Percentiles rank a stretch among this genome's conserved stretches.
These are phyloP conservation scores for Psidium guajava DNA, from an alignment of 345 rosid genomes.

Conservation along the genomic window DNA sequence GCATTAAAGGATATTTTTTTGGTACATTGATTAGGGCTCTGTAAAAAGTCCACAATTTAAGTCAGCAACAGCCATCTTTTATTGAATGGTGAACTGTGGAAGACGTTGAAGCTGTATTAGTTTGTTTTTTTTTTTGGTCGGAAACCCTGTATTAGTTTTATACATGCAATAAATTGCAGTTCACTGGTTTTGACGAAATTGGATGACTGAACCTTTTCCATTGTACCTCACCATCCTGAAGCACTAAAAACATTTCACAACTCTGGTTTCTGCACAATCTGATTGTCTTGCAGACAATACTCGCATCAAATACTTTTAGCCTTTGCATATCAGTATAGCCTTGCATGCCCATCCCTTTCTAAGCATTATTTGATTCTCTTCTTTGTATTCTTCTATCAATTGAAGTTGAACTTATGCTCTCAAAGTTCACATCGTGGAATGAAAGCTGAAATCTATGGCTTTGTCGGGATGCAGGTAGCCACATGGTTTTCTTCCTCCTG, in stretches of 20 bases:
- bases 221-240: neutral
- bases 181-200: neutral
- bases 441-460: neutral
- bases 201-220: neutral
- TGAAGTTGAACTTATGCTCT: neutral
- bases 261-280: neutral
- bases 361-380: neutral
- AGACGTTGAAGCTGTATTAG: neutral
- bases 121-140: too few species aligned
- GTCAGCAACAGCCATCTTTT: neutral
- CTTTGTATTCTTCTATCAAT: neutral
- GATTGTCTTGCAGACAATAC: neutral
- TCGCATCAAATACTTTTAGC: neutral
- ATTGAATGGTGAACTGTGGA: neutral
- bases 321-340: neutral
- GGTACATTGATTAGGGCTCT: neutral
- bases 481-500: conserved; percentile 36
- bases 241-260: neutral
- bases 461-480: conserved; percentile 16
- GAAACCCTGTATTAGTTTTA: neutral
- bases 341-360: neutral
- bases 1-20: neutral
- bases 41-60: neutral
- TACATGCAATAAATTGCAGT: neutral
- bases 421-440: neutral